These are phyloP conservation scores for Artemisia tridentata DNA, from an alignment of 129 eudicot species.

Conservation along the genomic window DNA sequence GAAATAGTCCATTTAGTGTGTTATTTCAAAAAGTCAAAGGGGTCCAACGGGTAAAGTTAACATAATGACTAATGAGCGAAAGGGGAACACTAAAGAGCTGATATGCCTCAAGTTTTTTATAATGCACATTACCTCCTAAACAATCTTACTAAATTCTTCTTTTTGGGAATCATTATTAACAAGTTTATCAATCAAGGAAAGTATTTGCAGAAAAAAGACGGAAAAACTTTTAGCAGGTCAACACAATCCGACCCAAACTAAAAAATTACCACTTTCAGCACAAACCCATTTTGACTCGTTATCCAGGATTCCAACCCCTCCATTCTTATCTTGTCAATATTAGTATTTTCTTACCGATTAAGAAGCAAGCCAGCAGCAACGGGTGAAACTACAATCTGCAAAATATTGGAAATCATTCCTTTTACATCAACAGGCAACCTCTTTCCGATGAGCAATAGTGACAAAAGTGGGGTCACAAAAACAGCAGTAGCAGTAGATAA, in stretches of 20 bases:
- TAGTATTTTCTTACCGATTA: slow-evolving; percentile 52
- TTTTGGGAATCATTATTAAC: neutral
- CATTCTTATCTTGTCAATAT: neutral
- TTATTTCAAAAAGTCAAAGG: neutral
- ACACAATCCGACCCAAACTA: neutral
- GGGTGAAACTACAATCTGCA: slow-evolving; percentile 93
- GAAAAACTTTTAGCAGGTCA: neutral
- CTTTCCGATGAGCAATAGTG: slow-evolving; percentile 84
- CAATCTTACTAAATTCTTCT: neutral
- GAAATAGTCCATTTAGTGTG: neutral
- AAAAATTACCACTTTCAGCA: neutral
- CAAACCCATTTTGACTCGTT: neutral
- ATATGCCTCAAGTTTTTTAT: slow-evolving; percentile 3
- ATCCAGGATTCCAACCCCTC: neutral
- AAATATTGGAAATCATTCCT: slow-evolving; percentile 88
- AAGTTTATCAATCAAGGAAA: no score
- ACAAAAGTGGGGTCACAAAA: slow-evolving; percentile 78
- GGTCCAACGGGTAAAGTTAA: no score
- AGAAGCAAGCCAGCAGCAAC: slow-evolving; percentile 85
- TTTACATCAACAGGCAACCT: slow-evolving; percentile 90
- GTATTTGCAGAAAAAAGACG: neutral
- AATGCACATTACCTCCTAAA: neutral
- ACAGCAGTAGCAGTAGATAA: slow-evolving; percentile 89
- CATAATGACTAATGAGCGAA: neutral
- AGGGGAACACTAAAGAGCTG: neutral